A percentile compares a stretch with the other conserved stretches of the same genome.
Evolutionary conservation across 805 yeast genomes (phyloP).

Genomic region (Hanseniaspora lachancei): DNA sequence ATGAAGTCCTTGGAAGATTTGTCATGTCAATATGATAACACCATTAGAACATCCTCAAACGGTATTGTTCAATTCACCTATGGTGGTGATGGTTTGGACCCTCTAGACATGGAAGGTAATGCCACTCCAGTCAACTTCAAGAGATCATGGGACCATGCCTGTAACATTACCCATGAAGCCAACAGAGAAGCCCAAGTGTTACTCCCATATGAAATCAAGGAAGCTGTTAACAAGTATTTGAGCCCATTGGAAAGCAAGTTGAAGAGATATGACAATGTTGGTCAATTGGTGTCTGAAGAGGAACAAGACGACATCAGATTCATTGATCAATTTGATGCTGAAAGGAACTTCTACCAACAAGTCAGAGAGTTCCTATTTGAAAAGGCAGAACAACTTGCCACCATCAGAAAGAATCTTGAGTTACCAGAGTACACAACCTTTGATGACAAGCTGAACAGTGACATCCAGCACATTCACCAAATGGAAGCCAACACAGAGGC

Average conservation of each 20-base stretch:
- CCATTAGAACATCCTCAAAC: conserved; percentile 88
- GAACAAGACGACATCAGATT: conserved; percentile 41
- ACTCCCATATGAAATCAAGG: conserved; percentile 55
- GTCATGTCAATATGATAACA: conserved; percentile 82
- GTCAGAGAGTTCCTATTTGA: conserved; percentile 47
- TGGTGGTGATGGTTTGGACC: conserved; percentile 98
- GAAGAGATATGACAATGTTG: conserved; percentile 61
- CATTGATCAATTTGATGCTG: conserved; percentile 79
- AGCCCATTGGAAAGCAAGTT: conserved; percentile 48
- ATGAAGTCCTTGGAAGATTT: conserved; percentile 96
- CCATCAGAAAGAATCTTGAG: conserved; percentile 38
- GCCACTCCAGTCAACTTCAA: conserved; percentile 88
- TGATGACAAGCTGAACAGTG: neutral
- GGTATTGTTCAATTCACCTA: conserved; percentile 95
- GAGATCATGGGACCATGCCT: conserved; percentile 90
- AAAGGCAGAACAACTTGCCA: conserved; percentile 47
- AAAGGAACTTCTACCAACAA: conserved; percentile 69
- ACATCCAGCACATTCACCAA: conserved; percentile 31
- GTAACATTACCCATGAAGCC: conserved; percentile 45
- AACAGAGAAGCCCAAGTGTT: conserved; percentile 41
- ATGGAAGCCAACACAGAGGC: conserved; percentile 30
- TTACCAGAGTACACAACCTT: conserved; percentile 24
- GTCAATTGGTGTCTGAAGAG: conserved; percentile 36
- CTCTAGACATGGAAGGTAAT: conserved; percentile 98
- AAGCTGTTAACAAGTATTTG: conserved; percentile 42